Evolutionary conservation across 2,329 filamentous ascomycete genomes (phyloP), one percentile per base, ranked within the genome.

Genomic region (Cladosporium phlei): DNA sequence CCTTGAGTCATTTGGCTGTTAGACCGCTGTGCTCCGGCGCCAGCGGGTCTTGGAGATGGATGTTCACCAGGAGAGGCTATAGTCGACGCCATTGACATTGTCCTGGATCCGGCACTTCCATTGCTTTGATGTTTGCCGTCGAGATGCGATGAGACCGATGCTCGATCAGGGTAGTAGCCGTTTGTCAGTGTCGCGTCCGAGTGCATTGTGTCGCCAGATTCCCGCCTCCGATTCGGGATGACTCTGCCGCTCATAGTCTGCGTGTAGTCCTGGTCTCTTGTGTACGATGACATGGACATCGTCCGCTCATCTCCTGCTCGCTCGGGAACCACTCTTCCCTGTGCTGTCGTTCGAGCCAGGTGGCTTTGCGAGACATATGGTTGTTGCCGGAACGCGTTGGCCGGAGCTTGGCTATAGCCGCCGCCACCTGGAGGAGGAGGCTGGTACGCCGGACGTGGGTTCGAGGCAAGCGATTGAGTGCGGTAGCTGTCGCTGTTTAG

Each of bases 161-260:
- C 22, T 11, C 56, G 47, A 4, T 57, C 58, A 8, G 57, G 51
- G 16, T 55, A 52, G 39, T 62, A 56, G 20, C 61, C 61, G 43
- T 64, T 62, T 14, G 56, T 58, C 40, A 59, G 38, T 4, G 59
- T 60, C 16, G 46, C 44, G 22, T 59, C 56, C 22, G 50, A 54
- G 6, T 44, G 30, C 17, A 48, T 49, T 9, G 55, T 57, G 17
- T 61, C 60, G 12, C 62, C 66, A 10, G 79, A 80, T 49, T 82
- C 80, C 50, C 79, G 72, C 53, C 77, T 75, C 67, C 86, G 78
- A 59, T 83, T 86, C 2, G 93, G 93, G 55, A 98, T 95, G 16
- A 95, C 77, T 55, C 93, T 80, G 38, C 93, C 93, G 63, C 87
- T 95, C 80, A 91, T 94, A 5, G 90, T 96, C 67, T 96, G 91